These are phyloP conservation scores for Aspergillus sp. DNA, from an alignment of 2,329 filamentous ascomycete genomes.

Conservation along the genomic window DNA sequence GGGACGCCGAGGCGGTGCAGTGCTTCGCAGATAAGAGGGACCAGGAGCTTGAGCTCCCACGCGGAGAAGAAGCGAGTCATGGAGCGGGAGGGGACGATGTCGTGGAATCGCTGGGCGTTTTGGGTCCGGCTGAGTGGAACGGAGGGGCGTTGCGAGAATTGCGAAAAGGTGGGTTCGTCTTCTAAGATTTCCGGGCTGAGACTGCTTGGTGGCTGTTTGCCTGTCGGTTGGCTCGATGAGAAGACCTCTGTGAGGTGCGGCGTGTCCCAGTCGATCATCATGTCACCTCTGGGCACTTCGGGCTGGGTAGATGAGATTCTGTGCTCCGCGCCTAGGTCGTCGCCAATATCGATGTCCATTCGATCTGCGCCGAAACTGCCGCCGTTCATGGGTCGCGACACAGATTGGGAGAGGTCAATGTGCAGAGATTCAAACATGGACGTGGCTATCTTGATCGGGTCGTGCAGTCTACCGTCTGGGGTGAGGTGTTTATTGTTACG, in stretches of 20 bases:
- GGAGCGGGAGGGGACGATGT: constrained; percentile 84
- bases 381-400: constrained; percentile 44
- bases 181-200: constrained; percentile 64
- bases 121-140: constrained; percentile 86
- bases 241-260: constrained; percentile 56
- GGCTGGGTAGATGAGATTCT: constrained; percentile 81
- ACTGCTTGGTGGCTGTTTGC: constrained; percentile 35
- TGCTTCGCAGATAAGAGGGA: constrained; percentile 77
- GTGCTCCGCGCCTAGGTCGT: constrained; percentile 41
- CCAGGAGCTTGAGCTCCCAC: constrained; percentile 70
- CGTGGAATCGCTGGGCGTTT: constrained; percentile 80
- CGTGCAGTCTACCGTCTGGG: constrained; percentile 69
- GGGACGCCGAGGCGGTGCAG: constrained; percentile 84
- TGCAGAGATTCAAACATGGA: constrained; percentile 89
- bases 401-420: constrained; percentile 77
- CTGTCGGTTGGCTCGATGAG: constrained; percentile 50
- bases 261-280: constrained; percentile 84
- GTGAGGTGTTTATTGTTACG: constrained; percentile 75
- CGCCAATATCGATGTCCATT: constrained; percentile 68
- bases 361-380: constrained; percentile 48
- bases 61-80: constrained; percentile 91
- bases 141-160: constrained; percentile 77
- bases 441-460: constrained; percentile 84
- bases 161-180: constrained; percentile 79
- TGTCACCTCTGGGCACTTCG: constrained; percentile 71